Base-by-base conservation (phyloP, 2,329 filamentous ascomycete genomes). In the Rosellinia necatrix region DNA sequence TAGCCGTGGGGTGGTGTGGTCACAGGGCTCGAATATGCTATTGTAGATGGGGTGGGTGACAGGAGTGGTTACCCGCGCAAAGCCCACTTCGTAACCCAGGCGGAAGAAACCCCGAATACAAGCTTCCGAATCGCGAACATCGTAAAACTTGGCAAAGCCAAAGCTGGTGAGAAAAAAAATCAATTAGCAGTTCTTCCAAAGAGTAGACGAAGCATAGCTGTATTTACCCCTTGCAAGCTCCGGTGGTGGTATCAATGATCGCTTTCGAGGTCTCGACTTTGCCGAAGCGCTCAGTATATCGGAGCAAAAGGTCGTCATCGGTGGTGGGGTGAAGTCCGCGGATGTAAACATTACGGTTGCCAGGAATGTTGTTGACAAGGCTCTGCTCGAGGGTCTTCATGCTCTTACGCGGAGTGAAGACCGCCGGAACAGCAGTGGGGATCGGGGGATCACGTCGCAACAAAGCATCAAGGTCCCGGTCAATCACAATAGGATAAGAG, bases 331-430 rank as follows among this genome's bases (percentile, higher is more conserved):
- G 90, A 60, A 99, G 87, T 15, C 96, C 96, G 59, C 94, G 91
- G 62, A 99, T 97, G 78, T 99, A 99, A 63, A 99, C 93, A 69
- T 99, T 99, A 61, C 92, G 94, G 70, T 97, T 96, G 40, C 92
- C 92, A 43, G 90, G 78, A 55, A 87, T 94, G 56, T 92, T 89
- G 69, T 97, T 97, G 75, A 96, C 91, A 44, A 99, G 81, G 70
- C 92, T 96, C 74, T 96, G 92, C 62, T 96, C 93, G 24, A 97
- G 84, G 37, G 90, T 92, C 81, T 96, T 90, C 77, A 90, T 85
- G 67, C 89, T 90, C 54, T 93, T 92, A 21, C 87, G 88, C 24
- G 91, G 91, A 54, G 89, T 92, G 69, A 90, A 92, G 63, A 92
- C 87, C 6, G 94, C 93, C 13, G 93, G 93, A 41, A 99, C 92